Base-by-base conservation (phyloP, 257 asterid species). In the Capsicum pubescens region DNA sequence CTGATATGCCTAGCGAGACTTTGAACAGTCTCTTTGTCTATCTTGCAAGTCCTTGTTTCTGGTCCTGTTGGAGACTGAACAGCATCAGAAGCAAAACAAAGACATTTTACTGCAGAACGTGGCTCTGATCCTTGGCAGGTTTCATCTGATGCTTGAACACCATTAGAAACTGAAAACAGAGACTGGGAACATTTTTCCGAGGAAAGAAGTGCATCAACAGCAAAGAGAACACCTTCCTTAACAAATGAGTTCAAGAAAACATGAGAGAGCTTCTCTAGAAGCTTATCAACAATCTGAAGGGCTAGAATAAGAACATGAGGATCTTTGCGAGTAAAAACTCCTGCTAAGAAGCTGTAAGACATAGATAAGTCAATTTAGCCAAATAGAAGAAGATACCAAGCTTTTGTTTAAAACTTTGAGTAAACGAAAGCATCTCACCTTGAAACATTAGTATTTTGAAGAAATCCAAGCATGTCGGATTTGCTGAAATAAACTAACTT, bases 211-310 rank as follows among this genome's bases (percentile, higher is more conserved):
- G 91, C 92, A 83, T 91, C 85, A 80, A 97, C 89, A 76, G 97
- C 93, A 78, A 92, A 97, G 78, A 91, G 84, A 77, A 97, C 95
- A 77, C 99, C 99, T 90, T 95, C 98, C 89, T 93, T 97, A 68
- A 87, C 87, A 85, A 97, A 95, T 90, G 97, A 89, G 87, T 87
- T 88, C 91, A 92, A 85, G 90, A 90, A 93, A 71, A 83, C 84
- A 83, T 92, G 87, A 12, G 97, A 92, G 86, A 90, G 95, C 92
- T 95, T 97, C 86, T 90, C 90, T 92, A 93, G 89, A 85, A 92
- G 82, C 46, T 92, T 85, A 82, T 95, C 93, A 68, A 93, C 97
- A 67, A 95, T 91, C 85, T 92, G 94, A 91, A 97, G 98, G 85
- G 94, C 98, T 81, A 90, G 82, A 46, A 92, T 64, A 79, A 91